Conservation (phyloP, 441 rosid species). For the Croton laevigatus region DNA sequence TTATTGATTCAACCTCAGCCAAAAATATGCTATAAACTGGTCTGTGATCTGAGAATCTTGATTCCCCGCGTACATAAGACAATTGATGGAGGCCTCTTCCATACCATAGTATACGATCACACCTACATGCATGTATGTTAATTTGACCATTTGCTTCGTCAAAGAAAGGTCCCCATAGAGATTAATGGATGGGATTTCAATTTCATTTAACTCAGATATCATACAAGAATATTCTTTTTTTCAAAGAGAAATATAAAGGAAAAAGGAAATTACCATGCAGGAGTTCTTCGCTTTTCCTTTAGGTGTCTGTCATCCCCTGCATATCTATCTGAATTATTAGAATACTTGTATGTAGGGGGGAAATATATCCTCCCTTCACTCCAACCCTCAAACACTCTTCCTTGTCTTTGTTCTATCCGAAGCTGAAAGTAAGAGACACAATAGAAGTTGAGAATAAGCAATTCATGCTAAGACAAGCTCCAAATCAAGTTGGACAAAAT, state of each 20-base stretch:
- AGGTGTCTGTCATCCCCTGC: constrained; percentile 81
- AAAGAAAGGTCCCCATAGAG: background rate
- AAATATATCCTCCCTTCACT: constrained; percentile 89
- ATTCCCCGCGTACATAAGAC: constrained; percentile 94
- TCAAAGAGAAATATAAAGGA: too few species aligned
- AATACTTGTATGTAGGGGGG: constrained; percentile 98
- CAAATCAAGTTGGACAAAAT: background rate
- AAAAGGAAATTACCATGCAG: constrained; percentile 65
- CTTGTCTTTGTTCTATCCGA: constrained; percentile 69
- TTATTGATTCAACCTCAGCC: constrained; percentile 85
- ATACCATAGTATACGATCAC: constrained; percentile 95
- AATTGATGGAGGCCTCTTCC: constrained; percentile 81
- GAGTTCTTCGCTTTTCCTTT: constrained; percentile 94
- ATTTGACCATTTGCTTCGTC: constrained; percentile 13
- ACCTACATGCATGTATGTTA: constrained; percentile 46
- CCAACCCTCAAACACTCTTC: constrained; percentile 90
- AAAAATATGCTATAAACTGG: constrained; percentile 86
- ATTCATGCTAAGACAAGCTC: background rate
- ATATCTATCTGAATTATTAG: constrained; percentile 89
- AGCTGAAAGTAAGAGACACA: constrained; percentile 48
- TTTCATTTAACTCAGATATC: background rate
- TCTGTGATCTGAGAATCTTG: constrained; percentile 96
- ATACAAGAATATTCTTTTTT: background rate
- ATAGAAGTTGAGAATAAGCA: constrained; percentile 21
- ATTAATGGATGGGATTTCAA: background rate